Base-by-base conservation (phyloP, 1,139 yeast genomes). In the Starmera stellimalicola region DNA sequence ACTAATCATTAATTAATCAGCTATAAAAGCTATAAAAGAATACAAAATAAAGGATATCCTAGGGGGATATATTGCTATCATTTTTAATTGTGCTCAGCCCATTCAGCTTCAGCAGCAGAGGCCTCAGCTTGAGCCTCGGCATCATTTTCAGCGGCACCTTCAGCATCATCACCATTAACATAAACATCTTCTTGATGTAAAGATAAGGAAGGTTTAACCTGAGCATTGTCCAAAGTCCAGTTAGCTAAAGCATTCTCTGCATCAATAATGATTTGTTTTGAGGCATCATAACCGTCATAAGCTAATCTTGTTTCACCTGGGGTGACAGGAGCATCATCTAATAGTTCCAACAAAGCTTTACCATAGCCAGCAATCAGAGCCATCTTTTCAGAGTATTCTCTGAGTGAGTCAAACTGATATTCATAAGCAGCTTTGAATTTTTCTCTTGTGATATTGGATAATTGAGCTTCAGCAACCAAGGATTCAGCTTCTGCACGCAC, bases 271-370 rank as follows among this genome's bases (percentile, higher is more conserved):
- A 81, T 80, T 63, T 81, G 93, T 65, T 80, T 81, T 35, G 88
- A 77, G 36, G 91, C 88, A 60, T 81, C 91, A 57, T 80, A 81
- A 47, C 93, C 93, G 52, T 81, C 93, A 60, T 81, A 81, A 38
- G 87, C 81, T 33, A 87, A 81, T 76, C 91, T 78, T 39, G 87
- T 77, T 64, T 83, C 94, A 65, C 94, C 94, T 38, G 94, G 94
- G 45, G 93, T 80, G 36, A 82, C 91, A 43, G 93, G 84, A 42
- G 83, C 65, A 55, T 81, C 93, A 56, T 82, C 94, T 56, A 83
- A 69, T 53, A 82, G 69, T 63, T 81, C 91, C 58, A 82, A 68
- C 43, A 82, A 62, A 26, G 91, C 93, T 63, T 82, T 81, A 65
- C 93, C 94, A 65, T 82, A 81, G 51, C 93, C 91, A 43, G 93